Base-by-base conservation (phyloP, 768 basidiomycete species). In the Tricholoma terreum region DNA sequence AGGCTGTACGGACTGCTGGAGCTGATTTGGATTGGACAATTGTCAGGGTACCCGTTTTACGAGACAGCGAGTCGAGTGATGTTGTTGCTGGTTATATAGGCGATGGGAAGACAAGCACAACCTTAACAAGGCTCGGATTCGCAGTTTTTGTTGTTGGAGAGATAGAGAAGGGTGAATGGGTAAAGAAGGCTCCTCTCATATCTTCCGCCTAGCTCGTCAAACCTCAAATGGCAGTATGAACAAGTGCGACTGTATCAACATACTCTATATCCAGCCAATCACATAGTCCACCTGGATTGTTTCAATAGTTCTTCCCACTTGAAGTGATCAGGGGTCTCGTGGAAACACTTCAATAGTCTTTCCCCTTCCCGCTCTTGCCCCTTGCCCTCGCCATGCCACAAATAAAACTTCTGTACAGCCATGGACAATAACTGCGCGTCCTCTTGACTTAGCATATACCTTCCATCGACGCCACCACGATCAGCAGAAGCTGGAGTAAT, bases 401-500 rank as follows among this genome's bases (percentile, higher is more conserved):
- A 69, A 65, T 95, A 98, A 72, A 95, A 95, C 63, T 83, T 84
- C 73, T 98, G 95, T 33, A 94, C 70, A 12, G 84, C 83, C 71
- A 97, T 74, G 0, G 88, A 82, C 36, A 98, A 79, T 34, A 90
- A 62, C 60, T 97, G 94, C 0, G 94, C 92, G 62, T 97, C 94
- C 54, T 84, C 79, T 68, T 94, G 91, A 55, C 73, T 78, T 36
- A 98, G 70, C 70, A 92, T 71, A 65, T 80, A 90, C 33, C 77
- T 73, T 56, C 74, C 77, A 48, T 78, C 73, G 12, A 64, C 64
- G 8, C 63, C 65, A 31, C 70, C 67, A 30, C 70, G 72, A 22
- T 68, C 69, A 15, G 77, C 70, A 12, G 83, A 71, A 1, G 85
- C 80, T 1, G 91, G 86, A 0, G 93, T 93, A 58, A 98, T 86